These are phyloP conservation scores for Marchantia paleacea DNA, from an alignment of 225 moss, liverwort and hornwort genomes.

Conservation along the genomic window DNA sequence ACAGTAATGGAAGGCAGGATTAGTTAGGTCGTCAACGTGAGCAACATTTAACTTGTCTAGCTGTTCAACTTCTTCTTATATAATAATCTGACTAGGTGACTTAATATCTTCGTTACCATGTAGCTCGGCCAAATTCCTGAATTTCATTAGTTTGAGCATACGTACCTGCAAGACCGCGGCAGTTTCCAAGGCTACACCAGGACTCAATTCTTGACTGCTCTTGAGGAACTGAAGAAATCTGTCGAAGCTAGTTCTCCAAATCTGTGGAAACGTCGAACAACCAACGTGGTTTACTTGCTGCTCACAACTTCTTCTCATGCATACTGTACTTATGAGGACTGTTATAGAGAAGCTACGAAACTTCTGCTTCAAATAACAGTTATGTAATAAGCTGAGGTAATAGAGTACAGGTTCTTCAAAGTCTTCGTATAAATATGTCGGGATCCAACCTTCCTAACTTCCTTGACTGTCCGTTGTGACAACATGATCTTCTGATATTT, in stretches of 20 bases:
- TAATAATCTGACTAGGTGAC: not conserved
- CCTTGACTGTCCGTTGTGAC: not conserved
- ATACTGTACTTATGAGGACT: not conserved
- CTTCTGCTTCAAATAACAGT: not conserved
- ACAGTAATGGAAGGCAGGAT: not conserved
- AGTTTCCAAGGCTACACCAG: slow-evolving; percentile 92
- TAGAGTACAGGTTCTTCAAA: not conserved
- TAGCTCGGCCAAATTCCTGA: not conserved
- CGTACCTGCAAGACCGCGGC: slow-evolving; percentile 90
- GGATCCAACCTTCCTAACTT: not conserved
- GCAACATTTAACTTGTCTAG: not conserved
- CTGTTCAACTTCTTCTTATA: not conserved
- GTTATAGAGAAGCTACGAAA: not conserved
- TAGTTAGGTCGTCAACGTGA: not conserved
- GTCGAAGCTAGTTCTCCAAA: slow-evolving; percentile 93
- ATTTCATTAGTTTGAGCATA: not conserved
- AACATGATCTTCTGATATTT: not conserved
- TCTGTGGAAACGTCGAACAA: slow-evolving; percentile 38
- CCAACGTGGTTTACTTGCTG: not conserved
- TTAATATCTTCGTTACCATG: not conserved
- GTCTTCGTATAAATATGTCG: not conserved
- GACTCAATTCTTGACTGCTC: slow-evolving; percentile 91
- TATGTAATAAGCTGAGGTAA: not conserved
- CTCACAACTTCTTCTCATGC: not conserved
- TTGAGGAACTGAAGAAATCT: slow-evolving; percentile 87